Evolutionary conservation across 148 eudicot species (phyloP), one percentile per base, ranked within the genome.

Genomic region (Arctostaphylos glauca): DNA sequence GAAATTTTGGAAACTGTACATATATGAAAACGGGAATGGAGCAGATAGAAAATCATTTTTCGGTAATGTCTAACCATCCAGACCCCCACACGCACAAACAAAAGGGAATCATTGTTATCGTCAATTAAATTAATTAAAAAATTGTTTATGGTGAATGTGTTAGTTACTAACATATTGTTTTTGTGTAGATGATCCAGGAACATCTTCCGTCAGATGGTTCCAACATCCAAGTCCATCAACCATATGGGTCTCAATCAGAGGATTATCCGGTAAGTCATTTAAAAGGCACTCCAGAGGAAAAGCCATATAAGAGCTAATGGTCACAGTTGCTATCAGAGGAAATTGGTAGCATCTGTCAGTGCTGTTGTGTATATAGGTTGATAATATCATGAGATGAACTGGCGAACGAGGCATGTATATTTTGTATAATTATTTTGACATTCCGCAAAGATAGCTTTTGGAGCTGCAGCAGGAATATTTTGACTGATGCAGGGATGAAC

Each of bases 181-280:
- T 4, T 58, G 64, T 83, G 80, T 72, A 87, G 90, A 85, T 90
- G 23, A 68, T 90, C 83, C 91, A 88, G 83, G 95, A 91, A 80
- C 88, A 86, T 87, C 89, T 86, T n/a, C 92, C 89, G 38, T 87
- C 89, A 43, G 84, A 80, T 84, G 85, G 86, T 77, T 76, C 86
- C 84, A 90, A 88, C 83, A 80, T 84, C 62, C 89, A 91, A 83
- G 64, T 86, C 49, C 82, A 70, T 43, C 84, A 81, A 83, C 77
- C 88, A 83, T 80, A 82, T 46, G 87, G 71, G 48, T 80, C 86
- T 10, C 89, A 83, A 55, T 72, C 67, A 3, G 87, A 66, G 7
- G 90, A 92, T 13, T 86, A 86, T 38, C 84, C 87, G 25, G 91
- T 79, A 60, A 80, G 78, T 82, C 31, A 72, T 76, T 83, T 68